phyloP scores from a whole-genome alignment of 768 basidiomycete species.

The Psilocybe subaeruginosa region DNA sequence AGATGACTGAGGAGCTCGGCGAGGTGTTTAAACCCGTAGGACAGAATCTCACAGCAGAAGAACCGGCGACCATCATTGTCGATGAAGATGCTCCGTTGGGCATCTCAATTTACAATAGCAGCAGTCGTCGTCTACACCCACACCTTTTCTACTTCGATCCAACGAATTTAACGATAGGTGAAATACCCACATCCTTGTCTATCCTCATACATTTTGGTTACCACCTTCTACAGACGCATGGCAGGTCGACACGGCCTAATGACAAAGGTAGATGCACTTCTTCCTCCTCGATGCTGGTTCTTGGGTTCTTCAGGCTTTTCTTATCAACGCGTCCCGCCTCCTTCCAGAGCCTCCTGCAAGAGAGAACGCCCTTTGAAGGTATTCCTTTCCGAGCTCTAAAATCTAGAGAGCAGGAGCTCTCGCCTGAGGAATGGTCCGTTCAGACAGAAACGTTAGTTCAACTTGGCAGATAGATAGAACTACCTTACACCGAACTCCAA shows the following conservation, averaged over 20 bases:
- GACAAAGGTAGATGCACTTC: conserved; percentile 25
- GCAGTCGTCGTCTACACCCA: conserved; percentile 34
- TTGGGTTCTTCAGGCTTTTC: conserved; percentile 45
- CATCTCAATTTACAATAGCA: conserved; percentile 37
- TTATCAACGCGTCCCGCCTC: conserved; percentile 38
- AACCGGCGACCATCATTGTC: conserved; percentile 26
- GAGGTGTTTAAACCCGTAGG: conserved; percentile 22
- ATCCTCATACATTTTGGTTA: conserved; percentile 21
- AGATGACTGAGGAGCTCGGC: conserved; percentile 23
- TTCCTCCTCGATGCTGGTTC: conserved; percentile 33
- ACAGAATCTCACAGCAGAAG: conserved; percentile 29
- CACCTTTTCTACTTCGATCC: conserved; percentile 48
- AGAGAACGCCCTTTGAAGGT: conserved; percentile 1
- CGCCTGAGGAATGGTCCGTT: neutral
- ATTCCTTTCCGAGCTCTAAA: neutral
- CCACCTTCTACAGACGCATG: conserved; percentile 24
- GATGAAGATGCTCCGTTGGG: conserved; percentile 25
- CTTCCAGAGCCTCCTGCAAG: conserved; percentile 34
- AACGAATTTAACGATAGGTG: conserved; percentile 37
- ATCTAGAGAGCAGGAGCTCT: neutral
- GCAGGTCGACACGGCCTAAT: conserved; percentile 24
- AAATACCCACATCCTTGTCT: conserved; percentile 5
- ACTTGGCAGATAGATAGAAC: neutral
- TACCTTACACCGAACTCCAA: neutral
- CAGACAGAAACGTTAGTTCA: conserved; percentile 7